Evolutionary conservation across 192 early-diverging fungal species (phyloP), one percentile per base, ranked within the genome.

Genomic region (Lobosporangium transversale): DNA sequence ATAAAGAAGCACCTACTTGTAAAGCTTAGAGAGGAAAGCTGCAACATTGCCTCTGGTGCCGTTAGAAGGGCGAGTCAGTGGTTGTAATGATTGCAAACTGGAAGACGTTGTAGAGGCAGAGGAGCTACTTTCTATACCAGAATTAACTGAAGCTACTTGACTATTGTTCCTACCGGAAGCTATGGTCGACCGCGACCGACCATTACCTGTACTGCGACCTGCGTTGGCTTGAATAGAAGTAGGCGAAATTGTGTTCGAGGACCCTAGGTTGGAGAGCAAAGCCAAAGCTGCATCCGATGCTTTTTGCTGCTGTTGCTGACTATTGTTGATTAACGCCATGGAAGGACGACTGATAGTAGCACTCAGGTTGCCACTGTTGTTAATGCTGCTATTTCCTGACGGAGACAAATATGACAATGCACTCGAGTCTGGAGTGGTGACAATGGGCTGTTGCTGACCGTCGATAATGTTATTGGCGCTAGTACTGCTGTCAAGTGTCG

Each of bases 21-120:
- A 74, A 10, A 74, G 62, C 62, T 65, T 65, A 12, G 70, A 52
- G 32, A 65, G 26, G 30, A 74, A 74, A 18, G 55, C 57, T 17
- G 62, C 56, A 14, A 65, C 62, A 23, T 58, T 74, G 52, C 70
- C 70, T 47, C 70, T 61, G 27, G 26, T 30, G 11, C 58, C 45
- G 18, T 59, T 65, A 20, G 62, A 33, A 6, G 54, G 26, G 32
- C 70, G 62, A 47, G 42, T 47, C 50, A 69, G 31, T 11, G 67
- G 49, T 26, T 74, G 70, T 32, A 74, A 27, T 47, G 69, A 55
- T 17, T 63, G 61, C 3, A 62, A 59, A 6, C 36, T 44, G n/a
- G 62, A 47, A 9, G 49, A 56, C 7, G 42, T 20, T 18, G 40
- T 18, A 1, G 37, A 14, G 8, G 14, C 7, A 7, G 37, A 40